Evolutionary conservation across 1,284 basidiomycete genomes (phyloP), one percentile per base, ranked within the genome.

Genomic region (Neotropicomus parvogracilis): DNA sequence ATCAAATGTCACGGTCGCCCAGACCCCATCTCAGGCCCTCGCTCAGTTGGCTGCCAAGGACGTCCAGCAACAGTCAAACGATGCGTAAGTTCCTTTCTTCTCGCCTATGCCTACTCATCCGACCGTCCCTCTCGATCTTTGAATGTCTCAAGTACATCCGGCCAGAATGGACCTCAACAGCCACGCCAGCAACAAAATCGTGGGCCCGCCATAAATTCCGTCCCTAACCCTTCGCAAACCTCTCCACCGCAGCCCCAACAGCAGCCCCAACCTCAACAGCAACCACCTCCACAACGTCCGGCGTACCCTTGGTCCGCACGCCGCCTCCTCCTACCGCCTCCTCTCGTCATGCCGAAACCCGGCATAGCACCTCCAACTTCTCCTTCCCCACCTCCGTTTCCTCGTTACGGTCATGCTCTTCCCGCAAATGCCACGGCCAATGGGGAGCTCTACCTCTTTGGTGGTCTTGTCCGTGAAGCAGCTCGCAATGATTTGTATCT

Each of bases 341-440:
- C 86, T 1, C 69, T 80, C 14, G 66, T 80, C 17, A 71, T 86
- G 44, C 74, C 75, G 39, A 86, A 83, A 58, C 79, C 83, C 13
- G 80, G 79, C 38, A 68, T 78, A 46, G 74, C 71, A 3, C 75
- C 79, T 28, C 78, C 81, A 6, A 77, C 78, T 2, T 72, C 77
- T 3, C 80, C 83, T 4, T 88, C 86, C 1, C 85, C 86, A 1
- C 82, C 83, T 19, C 97, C 97, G 0, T 99, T 99, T 70, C 97
- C 97, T 13, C 86, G 97, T 46, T 99, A 99, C 64, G 97, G 97
- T 11, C 92, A 97, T 62, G 90, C 95, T 3, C 81, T 97, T n/a
- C 95, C 97, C 19, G 81, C 91, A 12, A 83, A 81, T 38, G 83
- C 91, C 2, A 88, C 88, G 11, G 65, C 81, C 16, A 81, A 77